phyloP scores from a whole-genome alignment of 805 yeast species.

The Ogataea zsoltii region DNA sequence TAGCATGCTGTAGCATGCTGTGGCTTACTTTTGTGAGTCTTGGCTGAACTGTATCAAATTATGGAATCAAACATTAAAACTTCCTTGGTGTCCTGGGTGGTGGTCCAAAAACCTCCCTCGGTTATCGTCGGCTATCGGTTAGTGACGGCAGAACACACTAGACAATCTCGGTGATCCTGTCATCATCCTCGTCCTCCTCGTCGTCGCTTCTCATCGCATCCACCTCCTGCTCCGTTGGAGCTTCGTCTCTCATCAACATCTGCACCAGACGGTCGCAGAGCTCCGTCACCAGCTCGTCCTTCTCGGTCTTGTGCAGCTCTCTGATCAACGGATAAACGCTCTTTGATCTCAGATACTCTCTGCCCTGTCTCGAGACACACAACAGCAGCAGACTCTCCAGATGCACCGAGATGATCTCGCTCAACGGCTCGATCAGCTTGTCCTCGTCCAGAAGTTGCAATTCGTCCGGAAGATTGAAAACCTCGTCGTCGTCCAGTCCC shows the following conservation, averaged over 20 bases:
- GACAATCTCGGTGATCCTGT: constrained; percentile 53
- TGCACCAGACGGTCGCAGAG: constrained; percentile 84
- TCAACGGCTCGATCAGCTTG: constrained; percentile 72
- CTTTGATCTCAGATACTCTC: constrained; percentile 78
- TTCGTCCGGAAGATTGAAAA: constrained; percentile 85
- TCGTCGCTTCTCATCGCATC: constrained; percentile 49
- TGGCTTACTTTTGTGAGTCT: too few species aligned
- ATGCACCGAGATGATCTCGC: constrained; percentile 65
- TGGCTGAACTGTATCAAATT: too few species aligned
- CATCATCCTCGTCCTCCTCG: constrained; percentile 51
- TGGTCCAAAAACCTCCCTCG: too few species aligned
- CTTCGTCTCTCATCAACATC: constrained; percentile 90
- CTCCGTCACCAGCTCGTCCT: constrained; percentile 50
- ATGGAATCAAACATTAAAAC: too few species aligned
- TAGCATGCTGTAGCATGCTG: too few species aligned
- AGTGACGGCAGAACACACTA: constrained; percentile 21
- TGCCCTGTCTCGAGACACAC: constrained; percentile 69
- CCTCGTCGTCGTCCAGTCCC: constrained; percentile 77
- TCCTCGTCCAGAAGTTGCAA: constrained; percentile 77
- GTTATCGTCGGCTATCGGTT: too few species aligned
- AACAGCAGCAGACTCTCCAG: constrained; percentile 78
- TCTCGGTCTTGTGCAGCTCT: constrained; percentile 70
- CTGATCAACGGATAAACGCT: constrained; percentile 84
- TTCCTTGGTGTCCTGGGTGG: too few species aligned
- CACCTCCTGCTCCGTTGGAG: constrained; percentile 43